These are phyloP conservation scores for Iris pallida DNA, from an alignment of 116 monocot species.

Conservation along the genomic window DNA sequence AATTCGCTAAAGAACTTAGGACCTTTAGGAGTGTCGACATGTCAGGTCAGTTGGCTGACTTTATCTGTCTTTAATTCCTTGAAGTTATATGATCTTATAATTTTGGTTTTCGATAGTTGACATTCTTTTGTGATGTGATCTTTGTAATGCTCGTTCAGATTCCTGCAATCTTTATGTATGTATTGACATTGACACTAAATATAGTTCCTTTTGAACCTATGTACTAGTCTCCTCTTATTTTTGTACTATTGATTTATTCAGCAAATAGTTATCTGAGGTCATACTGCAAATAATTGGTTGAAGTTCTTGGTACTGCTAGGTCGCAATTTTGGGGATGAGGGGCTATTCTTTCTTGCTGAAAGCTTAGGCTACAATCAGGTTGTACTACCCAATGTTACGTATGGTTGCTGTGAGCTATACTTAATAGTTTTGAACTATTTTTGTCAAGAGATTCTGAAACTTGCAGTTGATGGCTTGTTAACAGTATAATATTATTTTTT, in stretches of 20 bases:
- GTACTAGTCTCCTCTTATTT: no score
- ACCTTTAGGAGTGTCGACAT: slow-evolving; percentile 80
- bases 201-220: no score
- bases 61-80: no score
- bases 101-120: no score
- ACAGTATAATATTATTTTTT: slow-evolving; percentile 1
- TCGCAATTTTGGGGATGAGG: slow-evolving; percentile 92
- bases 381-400: slow-evolving; percentile 8
- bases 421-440: neutral
- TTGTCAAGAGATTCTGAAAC: neutral
- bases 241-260: no score
- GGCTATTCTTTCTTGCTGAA: slow-evolving; percentile 92
- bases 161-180: no score
- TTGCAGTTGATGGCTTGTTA: neutral
- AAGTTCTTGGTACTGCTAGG: slow-evolving; percentile 39
- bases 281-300: neutral
- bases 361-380: slow-evolving; percentile 96
- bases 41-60: slow-evolving; percentile 53
- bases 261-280: no score
- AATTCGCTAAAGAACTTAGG: slow-evolving; percentile 82
- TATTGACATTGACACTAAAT: no score
- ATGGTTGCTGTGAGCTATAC: neutral
- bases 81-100: no score
- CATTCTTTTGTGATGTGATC: no score
- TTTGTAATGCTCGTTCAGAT: no score